These are phyloP conservation scores for Russula olivacea DNA, from an alignment of 768 basidiomycete genomes.

Conservation along the genomic window DNA sequence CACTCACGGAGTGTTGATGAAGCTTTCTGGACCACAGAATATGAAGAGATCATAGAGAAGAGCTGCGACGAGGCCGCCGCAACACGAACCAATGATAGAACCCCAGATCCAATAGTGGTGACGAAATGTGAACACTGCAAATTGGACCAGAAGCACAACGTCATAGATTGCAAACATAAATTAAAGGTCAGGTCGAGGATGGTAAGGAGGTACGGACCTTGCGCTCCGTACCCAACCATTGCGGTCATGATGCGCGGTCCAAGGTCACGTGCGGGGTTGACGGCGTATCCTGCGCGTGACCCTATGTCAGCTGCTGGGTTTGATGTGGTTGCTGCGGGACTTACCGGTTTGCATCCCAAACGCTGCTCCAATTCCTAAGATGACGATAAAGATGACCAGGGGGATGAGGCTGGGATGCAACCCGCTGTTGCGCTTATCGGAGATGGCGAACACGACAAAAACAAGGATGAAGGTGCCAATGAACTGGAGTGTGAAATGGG, in stretches of 20 bases:
- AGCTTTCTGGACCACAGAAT: conserved; percentile 49
- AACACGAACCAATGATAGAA: conserved; percentile 52
- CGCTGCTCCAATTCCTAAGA: conserved; percentile 51
- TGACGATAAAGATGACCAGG: conserved; percentile 46
- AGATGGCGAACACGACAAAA: conserved; percentile 46
- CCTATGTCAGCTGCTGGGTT: neutral
- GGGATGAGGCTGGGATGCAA: conserved; percentile 49
- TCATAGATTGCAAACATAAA: neutral
- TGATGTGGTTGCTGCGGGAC: neutral
- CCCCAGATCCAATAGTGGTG: conserved; percentile 76
- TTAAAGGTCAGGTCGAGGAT: too few species aligned
- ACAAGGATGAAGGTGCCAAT: conserved; percentile 51
- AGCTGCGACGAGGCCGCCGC: conserved; percentile 50
- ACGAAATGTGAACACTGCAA: conserved; percentile 37
- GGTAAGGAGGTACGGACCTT: too few species aligned
- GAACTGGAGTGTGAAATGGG: conserved; percentile 36
- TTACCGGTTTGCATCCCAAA: conserved; percentile 55
- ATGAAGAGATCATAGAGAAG: conserved; percentile 55
- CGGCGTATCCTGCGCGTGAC: conserved; percentile 43
- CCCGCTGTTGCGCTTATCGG: conserved; percentile 47
- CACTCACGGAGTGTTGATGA: conserved; percentile 50
- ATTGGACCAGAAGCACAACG: neutral
- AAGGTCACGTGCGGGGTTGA: conserved; percentile 69
- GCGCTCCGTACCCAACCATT: conserved; percentile 65
- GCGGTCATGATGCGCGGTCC: conserved; percentile 64